Percentiles rank a stretch among this genome's conserved stretches.
Conservation (phyloP, 1,139 yeast genomes). For the Yamadazyma kanchanaburiensis region DNA sequence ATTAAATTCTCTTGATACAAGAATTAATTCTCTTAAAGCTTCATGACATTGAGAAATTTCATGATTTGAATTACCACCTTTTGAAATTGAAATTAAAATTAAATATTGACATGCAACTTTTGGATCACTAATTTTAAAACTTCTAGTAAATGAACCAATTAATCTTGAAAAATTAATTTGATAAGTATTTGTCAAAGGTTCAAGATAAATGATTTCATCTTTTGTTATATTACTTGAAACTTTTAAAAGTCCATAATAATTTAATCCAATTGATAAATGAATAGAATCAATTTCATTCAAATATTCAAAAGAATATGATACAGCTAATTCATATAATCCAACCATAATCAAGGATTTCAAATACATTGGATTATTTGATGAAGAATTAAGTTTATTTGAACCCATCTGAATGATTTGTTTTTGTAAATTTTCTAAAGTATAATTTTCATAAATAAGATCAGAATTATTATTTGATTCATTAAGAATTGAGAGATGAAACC, state of each 20-base stretch:
- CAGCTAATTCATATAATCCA: slow-evolving; percentile 83
- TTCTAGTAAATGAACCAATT: slow-evolving; percentile 70
- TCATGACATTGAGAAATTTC: slow-evolving; percentile 68
- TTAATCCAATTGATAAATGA: slow-evolving; percentile 81
- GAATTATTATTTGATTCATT: slow-evolving; percentile 38
- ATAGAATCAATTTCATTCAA: slow-evolving; percentile 83
- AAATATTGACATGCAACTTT: slow-evolving; percentile 88
- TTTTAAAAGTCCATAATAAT: slow-evolving; percentile 69
- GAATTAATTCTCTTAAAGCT: slow-evolving; percentile 77
- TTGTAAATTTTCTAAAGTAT: slow-evolving; percentile 73
- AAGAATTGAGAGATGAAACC: slow-evolving; percentile 83
- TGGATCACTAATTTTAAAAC: slow-evolving; percentile 84
- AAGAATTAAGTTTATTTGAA: slow-evolving; percentile 61
- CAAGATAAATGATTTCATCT: slow-evolving; percentile 28
- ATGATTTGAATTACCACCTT: slow-evolving; percentile 33
- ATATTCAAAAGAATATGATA: slow-evolving; percentile 60
- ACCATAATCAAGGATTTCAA: slow-evolving; percentile 70
- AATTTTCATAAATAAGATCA: slow-evolving; percentile 63
- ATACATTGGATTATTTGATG: slow-evolving; percentile 69
- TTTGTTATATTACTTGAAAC: slow-evolving; percentile 33
- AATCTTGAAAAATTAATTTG: slow-evolving; percentile 58
- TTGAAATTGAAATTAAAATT: slow-evolving; percentile 60
- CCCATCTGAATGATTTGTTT: slow-evolving; percentile 71
- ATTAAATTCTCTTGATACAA: slow-evolving; percentile 83
- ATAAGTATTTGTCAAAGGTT: slow-evolving; percentile 31